These are phyloP conservation scores for Fistulifera solaris DNA, from an alignment of 108 stramenopile genomes.

Conservation along the genomic window DNA sequence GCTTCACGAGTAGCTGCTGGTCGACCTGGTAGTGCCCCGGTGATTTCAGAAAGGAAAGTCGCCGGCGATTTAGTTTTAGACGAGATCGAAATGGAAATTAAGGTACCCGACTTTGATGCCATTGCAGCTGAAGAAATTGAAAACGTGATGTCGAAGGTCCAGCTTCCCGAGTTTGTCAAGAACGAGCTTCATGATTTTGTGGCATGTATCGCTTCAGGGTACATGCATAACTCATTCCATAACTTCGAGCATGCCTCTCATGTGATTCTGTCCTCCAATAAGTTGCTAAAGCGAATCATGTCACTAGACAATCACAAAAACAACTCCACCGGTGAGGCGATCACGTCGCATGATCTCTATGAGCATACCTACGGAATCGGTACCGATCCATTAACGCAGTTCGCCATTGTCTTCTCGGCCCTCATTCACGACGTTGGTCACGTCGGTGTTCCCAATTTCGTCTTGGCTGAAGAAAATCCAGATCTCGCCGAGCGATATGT, in stretches of 20 bases:
- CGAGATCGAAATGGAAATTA: constrained; percentile 20
- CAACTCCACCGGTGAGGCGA: background rate
- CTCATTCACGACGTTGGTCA: constrained; percentile 20
- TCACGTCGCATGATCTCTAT: constrained; percentile 2
- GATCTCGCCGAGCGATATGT: constrained; percentile 4
- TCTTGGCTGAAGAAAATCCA: constrained; percentile 1
- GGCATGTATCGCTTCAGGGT: constrained; percentile 3
- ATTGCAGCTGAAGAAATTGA: constrained; percentile 5
- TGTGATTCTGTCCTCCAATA: constrained; percentile 5
- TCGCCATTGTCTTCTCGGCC: constrained; percentile 28
- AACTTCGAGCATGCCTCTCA: constrained; percentile 13
- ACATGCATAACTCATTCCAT: constrained; percentile 10
- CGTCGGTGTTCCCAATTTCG: constrained; percentile 4
- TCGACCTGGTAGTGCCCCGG: background rate
- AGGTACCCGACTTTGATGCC: constrained; percentile 18
- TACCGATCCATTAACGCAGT: constrained; percentile 22
- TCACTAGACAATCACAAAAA: constrained; percentile 1
- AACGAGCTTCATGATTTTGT: constrained; percentile 4
- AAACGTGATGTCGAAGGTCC: background rate
- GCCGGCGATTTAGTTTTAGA: background rate
- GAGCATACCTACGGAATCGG: constrained; percentile 11
- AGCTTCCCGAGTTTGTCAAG: constrained; percentile 10
- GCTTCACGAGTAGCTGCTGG: background rate
- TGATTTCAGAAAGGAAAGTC: background rate
- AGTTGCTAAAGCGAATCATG: constrained; percentile 5